Base-by-base conservation (phyloP, 495 filamentous ascomycete species). In the Penicillium ucsense region DNA sequence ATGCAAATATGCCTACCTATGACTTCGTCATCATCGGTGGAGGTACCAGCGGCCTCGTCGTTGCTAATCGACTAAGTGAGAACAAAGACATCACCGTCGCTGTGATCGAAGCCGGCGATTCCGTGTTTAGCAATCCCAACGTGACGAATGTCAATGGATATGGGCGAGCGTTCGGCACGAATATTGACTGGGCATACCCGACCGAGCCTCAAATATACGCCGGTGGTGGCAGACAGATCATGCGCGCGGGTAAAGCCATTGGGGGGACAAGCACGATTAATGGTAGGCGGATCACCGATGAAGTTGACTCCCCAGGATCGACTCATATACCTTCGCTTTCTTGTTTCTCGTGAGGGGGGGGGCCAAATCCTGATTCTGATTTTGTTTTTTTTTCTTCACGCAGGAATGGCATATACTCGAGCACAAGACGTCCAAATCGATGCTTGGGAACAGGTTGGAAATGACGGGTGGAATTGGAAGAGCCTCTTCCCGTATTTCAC, bases 381-480 rank as follows among this genome's bases (percentile, higher is more conserved):
- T 47, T 34, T 38, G n/a, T 34, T 11, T 34, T 12, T 4, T 11
- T 20, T 20, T 20, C 2, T 20, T 20, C 20, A 20, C 20, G 20
- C 43, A 75, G 72, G 74, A 27, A 73, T 75, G 70, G 66, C 72
- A 8, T 76, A 78, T 35, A 62, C 66, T 32, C 57, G 62, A 28
- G 62, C 62, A 0, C 59, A 66, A 45, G 51, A 46, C 4, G 65
- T 50, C 11, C 64, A 61, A 55, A 66, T 68, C 48, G 75, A 85
- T 51, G 62, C 71, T 2, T 84, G 82, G 82, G 66, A 73, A 47
- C 55, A 54, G 4, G 57, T 83, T 3, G 81, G 83, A 3, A 84
- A 83, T 52, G 65, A 71, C 2, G 78, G 79, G n/a, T 85, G 82
- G 82, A 74, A 68, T 47, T 85, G 80, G 77, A 48, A 71, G 1